Base-by-base conservation (phyloP, 495 filamentous ascomycete species). In the Podospora tetraspora region DNA sequence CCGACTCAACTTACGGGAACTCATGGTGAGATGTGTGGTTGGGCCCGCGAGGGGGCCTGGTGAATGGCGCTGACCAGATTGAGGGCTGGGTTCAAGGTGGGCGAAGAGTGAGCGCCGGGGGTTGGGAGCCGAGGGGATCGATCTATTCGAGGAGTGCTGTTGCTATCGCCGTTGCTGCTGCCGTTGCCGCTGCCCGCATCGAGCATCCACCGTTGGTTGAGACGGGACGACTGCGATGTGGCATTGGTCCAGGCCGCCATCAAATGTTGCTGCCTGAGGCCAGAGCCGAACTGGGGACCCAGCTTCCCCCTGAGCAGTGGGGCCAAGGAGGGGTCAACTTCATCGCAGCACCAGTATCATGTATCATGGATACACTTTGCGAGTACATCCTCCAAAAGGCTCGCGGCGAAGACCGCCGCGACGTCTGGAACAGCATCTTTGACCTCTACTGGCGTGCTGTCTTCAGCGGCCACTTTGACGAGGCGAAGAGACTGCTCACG, bases 11-110 rank as follows among this genome's bases (percentile, higher is more conserved):
- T 74, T 75, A 82, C 80, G 72, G 57, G 80, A 82, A 78, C 78
- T 81, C 80, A 82, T 82, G 73, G 66, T 80, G 77, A 74, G 63
- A 8, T 52, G 69, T 43, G 70, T 64, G 71, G 70, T 63, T 66
- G 74, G 74, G 79, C 80, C 80, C 79, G 74, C 72, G 62, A 66
- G 69, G 76, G 79, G 80, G 79, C 79, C 77, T 79, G 72, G 73
- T 68, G 69, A 67, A 69, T 69, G 62, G 70, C 72, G 73, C 76
- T 76, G 72, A 72, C 80, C 80, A 80, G 76, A 64, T 67, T 73
- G 43, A n/a, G 23, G 93, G 16, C 43, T 0, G 19, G 43, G 16
- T n/a, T 16, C 8, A n/a, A 19, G 5, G 32, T 34, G 43, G 43
- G 43, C 43, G 43, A n/a, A 19, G 16, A 19, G 16, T 52, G 16